phyloP scores from a whole-genome alignment of 2,329 filamentous ascomycete species.

The Sarocladium kiliense region DNA sequence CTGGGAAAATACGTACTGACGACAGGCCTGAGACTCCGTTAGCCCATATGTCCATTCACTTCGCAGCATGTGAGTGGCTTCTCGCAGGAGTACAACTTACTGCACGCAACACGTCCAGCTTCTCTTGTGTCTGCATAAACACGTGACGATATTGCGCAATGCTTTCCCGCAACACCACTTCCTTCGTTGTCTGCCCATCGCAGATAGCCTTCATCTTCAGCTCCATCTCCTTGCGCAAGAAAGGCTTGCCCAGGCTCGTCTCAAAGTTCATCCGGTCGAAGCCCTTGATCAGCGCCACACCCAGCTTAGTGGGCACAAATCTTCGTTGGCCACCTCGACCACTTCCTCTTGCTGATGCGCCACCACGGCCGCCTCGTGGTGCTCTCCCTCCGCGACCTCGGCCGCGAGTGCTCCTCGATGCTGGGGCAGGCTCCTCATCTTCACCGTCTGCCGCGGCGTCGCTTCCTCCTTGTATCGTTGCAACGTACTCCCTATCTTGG shows the following conservation, averaged over 20 bases:
- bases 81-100: constrained; percentile 37
- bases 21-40: constrained; percentile 25
- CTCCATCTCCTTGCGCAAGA: constrained; percentile 97
- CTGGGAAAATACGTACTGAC: constrained; percentile 30
- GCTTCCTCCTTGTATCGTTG: constrained; percentile 48
- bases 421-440: constrained; percentile 29
- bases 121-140: constrained; percentile 74
- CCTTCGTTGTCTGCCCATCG: constrained; percentile 71
- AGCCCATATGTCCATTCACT: not conserved
- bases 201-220: constrained; percentile 95
- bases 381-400: constrained; percentile 43
- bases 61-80: too few species aligned
- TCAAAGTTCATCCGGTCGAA: constrained; percentile 94
- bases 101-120: constrained; percentile 61
- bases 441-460: constrained; percentile 32
- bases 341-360: constrained; percentile 25
- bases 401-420: constrained; percentile 41
- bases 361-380: constrained; percentile 33
- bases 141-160: constrained; percentile 82
- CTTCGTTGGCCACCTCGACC: constrained; percentile 59
- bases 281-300: constrained; percentile 85
- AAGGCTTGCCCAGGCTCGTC: constrained; percentile 89
- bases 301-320: constrained; percentile 88
- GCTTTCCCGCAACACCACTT: constrained; percentile 74
- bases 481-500: constrained; percentile 82